Base-by-base conservation (phyloP, 495 filamentous ascomycete genomes). In the Xylaria longipes region DNA sequence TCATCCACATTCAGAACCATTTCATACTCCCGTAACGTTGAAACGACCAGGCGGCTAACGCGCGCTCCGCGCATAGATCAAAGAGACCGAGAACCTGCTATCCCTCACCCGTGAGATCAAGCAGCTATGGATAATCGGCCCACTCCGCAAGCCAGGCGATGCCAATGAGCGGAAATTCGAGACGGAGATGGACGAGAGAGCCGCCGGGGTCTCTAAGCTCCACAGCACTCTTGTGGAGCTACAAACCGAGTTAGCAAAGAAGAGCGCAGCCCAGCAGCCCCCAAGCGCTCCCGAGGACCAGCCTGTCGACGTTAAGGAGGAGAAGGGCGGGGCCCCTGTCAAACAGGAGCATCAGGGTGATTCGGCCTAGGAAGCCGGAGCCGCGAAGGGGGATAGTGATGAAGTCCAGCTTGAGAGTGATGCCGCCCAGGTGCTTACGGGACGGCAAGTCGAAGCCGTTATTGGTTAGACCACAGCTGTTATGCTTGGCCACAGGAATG, bases 111-210 rank as follows among this genome's bases (percentile, higher is more conserved):
- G 83, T 56, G 78, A 80, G 68, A 75, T 85, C 37, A 80, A 83
- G 65, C 77, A 80, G 29, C 78, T 85, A 1, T 85, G 83, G 83
- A 78, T 84, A 39, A 71, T 79, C 33, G 83, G 83, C 4, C 78
- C 82, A 0, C 76, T 84, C 11, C 78, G 73, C 57, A 75, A 75
- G 62, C 77, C 79, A 0, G 80, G 79, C 27, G 78, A 81, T 27
- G 78, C 77, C 61, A 73, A 71, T 5, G 75, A 73, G 45, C 45
- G 48, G 69, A 45, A 12, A 17, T 78, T 74, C 29, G 78, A 81
- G 69, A 62, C 72, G 58, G 71, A 56, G 33, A 70, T 84, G 35
- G 73, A 73, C 60, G 67, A 65, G 61, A 50, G 56, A 5, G 61
- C 71, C n/a, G 31, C 57, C 8, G 7, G 29, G 1, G 71, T 69